Percentiles rank a stretch among this genome's conserved stretches.
These are phyloP conservation scores for Agaricus bisporus DNA, from an alignment of 768 basidiomycete species.

Conservation along the genomic window DNA sequence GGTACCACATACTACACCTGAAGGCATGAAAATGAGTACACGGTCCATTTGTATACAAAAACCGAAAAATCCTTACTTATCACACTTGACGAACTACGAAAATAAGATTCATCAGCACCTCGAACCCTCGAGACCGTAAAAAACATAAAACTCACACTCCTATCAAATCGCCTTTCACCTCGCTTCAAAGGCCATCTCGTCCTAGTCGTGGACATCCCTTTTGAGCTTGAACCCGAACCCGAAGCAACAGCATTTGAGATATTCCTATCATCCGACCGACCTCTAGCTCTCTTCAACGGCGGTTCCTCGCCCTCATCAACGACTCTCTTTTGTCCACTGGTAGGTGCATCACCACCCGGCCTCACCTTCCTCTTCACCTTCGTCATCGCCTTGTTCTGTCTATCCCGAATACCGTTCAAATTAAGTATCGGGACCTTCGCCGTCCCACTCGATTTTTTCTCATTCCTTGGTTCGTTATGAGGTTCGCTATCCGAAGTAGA, in stretches of 20 bases:
- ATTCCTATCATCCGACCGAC: conserved; percentile 6
- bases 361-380: conserved; percentile 20
- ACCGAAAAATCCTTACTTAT: conserved; percentile 12
- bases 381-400: conserved; percentile 16
- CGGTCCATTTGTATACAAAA: not conserved
- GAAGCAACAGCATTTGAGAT: not conserved
- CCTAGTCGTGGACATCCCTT: not conserved
- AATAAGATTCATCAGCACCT: not conserved
- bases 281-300: conserved; percentile 20
- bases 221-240: not conserved
- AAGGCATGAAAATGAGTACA: not conserved
- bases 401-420: not conserved
- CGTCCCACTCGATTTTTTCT: not conserved
- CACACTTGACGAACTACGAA: conserved; percentile 22
- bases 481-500: not conserved
- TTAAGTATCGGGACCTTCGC: not conserved
- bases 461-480: not conserved
- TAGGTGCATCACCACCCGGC: not conserved
- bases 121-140: not conserved
- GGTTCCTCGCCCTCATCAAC: conserved; percentile 15
- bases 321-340: not conserved
- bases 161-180: conserved; percentile 16
- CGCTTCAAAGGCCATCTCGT: conserved; percentile 19
- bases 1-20: conserved; percentile 41
- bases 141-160: conserved; percentile 16